Base-by-base conservation (phyloP, 2,329 filamentous ascomycete genomes). In the Beauveria sp. region DNA sequence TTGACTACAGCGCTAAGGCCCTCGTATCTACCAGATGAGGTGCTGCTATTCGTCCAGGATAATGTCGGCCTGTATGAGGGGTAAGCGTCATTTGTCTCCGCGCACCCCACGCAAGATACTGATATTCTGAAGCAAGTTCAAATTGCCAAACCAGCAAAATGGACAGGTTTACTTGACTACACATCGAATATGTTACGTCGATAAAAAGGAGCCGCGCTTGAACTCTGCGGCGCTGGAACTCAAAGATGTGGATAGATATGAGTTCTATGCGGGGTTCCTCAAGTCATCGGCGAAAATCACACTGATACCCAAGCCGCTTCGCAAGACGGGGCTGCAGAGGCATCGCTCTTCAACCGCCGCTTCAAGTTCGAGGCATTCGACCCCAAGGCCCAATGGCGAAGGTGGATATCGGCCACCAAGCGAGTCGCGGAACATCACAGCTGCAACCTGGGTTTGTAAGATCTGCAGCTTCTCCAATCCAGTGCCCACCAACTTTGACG, bases 11-110 rank as follows among this genome's bases (percentile, higher is more conserved):
- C 94, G 72, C 84, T 97, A 72, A 90, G 94, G 81, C 94, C 94
- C 69, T 89, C 88, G 64, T 89, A 97, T 73, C 84, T 96, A 67
- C 89, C 91, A 70, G 94, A 97, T 80, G 94, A 99, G 83, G 89
- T 91, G 67, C 81, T 97, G 59, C 83, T 99, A 63, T 97, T 96
- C 77, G 93, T 99, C 62, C 93, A 97, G 79, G 92, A 97, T 81
- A 92, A 91, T 74, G 92, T 99, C 69, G 94, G 94, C 67, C 81
- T 99, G 64, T 99, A 99, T 78, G 91, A 97, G 82, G 94, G 94
- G 92, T 96, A 82, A 77, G 86, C 47, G 28, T n/a, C 37, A 48
- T 18, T 26, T 43, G 22, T 14, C 22, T 28, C n/a, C 47, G 22
- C 37, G 10, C 20, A 24, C 37, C 30, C 18, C 22, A 20, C 7